Base-by-base conservation (phyloP, 495 filamentous ascomycete species). In the Hyaloscypha variabilis region DNA sequence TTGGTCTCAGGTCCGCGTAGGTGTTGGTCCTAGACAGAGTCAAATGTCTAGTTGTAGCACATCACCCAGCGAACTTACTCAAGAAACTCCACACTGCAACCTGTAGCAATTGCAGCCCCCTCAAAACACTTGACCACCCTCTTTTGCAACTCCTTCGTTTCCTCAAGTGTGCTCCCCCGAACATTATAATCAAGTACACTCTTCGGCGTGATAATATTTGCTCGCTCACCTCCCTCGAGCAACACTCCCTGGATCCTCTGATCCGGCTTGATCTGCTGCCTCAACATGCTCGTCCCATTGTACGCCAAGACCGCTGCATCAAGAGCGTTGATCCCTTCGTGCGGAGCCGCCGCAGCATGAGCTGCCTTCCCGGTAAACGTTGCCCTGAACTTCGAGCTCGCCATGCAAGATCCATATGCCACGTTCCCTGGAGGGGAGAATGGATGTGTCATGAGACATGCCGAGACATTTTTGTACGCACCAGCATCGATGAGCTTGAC, bases 361-460 rank as follows among this genome's bases (percentile, higher is more conserved):
- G 68, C 81, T 56, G 78, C 78, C 49, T 73, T 75, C 13, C 84
- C 84, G 26, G 78, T 77, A 67, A 83, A 86, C 68, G 81, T 80
- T 0, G 79, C 82, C 57, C 79, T 73, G 62, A 85, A 77, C 19
- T 77, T 71, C 0, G 71, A 66, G 55, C 81, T 84, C 1, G 83
- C 83, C 34, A 69, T 39, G 23, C 81, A 79, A 0, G 83, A 86
- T 11, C 80, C 77, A 42, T 83, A 78, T 0, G 82, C 58, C 6
- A 83, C 74, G 24, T 60, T 60, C 3, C 29, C 46, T 1, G 79
- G 52, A 10, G 31, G 31, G 5, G 64, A 67, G 25, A 67, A 62
- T n/a, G 81, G 80, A 73, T 87, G 88, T 57, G 86, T 84, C 77
- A 91, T 88, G 31, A 91, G 76, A 21, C 78, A 86, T 60, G 90